These are phyloP conservation scores for Malania oleifera DNA, from an alignment of 164 flowering plant species.

Conservation along the genomic window DNA sequence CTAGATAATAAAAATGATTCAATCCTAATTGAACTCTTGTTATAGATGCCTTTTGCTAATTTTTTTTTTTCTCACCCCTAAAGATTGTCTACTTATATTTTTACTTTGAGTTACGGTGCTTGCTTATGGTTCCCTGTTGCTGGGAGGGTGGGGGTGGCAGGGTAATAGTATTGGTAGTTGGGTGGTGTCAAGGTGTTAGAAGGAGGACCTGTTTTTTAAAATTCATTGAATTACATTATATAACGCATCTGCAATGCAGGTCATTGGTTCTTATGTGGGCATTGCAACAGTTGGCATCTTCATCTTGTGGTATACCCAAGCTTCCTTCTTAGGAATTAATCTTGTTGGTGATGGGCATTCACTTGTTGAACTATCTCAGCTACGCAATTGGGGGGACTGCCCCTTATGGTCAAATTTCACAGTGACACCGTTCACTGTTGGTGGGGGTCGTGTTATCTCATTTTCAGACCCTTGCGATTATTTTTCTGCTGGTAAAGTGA, in stretches of 20 bases:
- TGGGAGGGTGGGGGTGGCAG: too few relatives aligned
- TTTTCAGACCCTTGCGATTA: conserved; percentile 84
- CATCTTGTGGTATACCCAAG: conserved; percentile 77
- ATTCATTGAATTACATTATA: background rate
- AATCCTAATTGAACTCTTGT: too few relatives aligned
- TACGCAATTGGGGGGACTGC: conserved; percentile 76
- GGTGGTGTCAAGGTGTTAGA: too few relatives aligned
- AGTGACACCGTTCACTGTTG: conserved; percentile 49
- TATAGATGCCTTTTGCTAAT: too few relatives aligned
- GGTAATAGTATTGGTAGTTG: too few relatives aligned
- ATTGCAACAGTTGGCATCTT: conserved; percentile 87
- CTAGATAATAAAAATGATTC: too few relatives aligned
- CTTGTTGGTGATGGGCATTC: conserved; percentile 77
- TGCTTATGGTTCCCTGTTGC: too few relatives aligned
- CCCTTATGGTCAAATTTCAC: conserved; percentile 70
- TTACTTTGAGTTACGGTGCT: too few relatives aligned
- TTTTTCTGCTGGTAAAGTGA: conserved; percentile 72
- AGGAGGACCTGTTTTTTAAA: too few relatives aligned
- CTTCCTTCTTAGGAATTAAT: conserved; percentile 72
- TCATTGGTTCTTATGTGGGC: conserved; percentile 87
- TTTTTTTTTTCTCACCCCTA: too few relatives aligned
- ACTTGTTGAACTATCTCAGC: conserved; percentile 65
- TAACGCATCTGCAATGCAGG: conserved; percentile 34
- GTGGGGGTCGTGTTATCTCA: conserved; percentile 37
- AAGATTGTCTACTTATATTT: too few relatives aligned